Evolutionary conservation across 305 asterid genomes (phyloP).

Genomic region (Fraxinus velutina): DNA sequence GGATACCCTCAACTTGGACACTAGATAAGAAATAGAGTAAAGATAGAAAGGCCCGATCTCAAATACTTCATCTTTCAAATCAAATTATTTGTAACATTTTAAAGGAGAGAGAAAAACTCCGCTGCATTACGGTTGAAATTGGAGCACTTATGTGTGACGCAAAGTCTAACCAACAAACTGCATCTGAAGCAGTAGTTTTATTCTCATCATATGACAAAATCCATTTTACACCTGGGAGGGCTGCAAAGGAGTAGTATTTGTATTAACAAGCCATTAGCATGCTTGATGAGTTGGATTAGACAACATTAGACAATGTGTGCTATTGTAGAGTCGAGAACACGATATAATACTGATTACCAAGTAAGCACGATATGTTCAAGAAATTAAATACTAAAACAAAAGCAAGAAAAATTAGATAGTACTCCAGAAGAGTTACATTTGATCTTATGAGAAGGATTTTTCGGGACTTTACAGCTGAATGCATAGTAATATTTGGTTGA

Average conservation of each 20-base stretch:
- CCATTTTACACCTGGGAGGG: not conserved
- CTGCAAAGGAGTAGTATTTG: not conserved
- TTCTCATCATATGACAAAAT: not conserved
- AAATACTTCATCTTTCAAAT: too few relatives aligned
- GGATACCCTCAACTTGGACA: too few relatives aligned
- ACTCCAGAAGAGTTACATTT: conserved; percentile 24
- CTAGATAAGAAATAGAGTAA: too few relatives aligned
- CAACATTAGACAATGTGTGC: not conserved
- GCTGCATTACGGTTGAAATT: too few relatives aligned
- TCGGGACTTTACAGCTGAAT: conserved; percentile 37
- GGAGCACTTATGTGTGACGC: too few relatives aligned
- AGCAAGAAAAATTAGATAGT: not conserved
- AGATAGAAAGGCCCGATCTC: too few relatives aligned
- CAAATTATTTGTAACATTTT: too few relatives aligned
- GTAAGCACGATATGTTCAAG: not conserved
- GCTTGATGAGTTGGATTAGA: not conserved
- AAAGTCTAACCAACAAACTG: too few relatives aligned
- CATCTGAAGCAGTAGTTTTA: too few relatives aligned
- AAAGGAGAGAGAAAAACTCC: too few relatives aligned
- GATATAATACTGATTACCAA: not conserved
- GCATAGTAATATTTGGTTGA: conserved; percentile 55
- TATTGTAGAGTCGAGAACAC: not conserved
- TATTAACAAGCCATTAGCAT: not conserved
- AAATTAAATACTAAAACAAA: not conserved
- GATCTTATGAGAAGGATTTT: conserved; percentile 30